Percentiles rank a stretch among this genome's conserved stretches.
phyloP scores from a whole-genome alignment of 2,329 filamentous ascomycete genomes.

The Fusarium scirpi region DNA sequence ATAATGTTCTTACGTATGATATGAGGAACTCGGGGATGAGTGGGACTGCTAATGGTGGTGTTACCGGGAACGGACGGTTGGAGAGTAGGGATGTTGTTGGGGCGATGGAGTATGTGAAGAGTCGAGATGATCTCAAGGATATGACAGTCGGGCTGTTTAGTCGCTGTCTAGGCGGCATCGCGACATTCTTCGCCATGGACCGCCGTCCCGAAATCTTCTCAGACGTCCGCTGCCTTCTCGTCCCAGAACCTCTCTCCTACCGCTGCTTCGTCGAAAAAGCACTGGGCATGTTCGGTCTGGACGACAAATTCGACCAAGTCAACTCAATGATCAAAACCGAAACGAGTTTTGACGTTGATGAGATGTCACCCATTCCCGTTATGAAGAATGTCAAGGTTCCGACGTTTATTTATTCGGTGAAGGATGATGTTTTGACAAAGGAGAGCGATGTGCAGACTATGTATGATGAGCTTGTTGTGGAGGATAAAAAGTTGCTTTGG shows the following conservation, averaged over 20 bases:
- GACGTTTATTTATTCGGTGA: constrained; percentile 7
- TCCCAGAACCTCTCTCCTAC: constrained; percentile 2
- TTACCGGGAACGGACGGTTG: background rate
- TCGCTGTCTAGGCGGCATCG: background rate
- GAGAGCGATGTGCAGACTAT: constrained; percentile 4
- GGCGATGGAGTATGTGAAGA: background rate
- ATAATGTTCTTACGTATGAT: constrained; percentile 3
- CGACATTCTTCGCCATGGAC: constrained; percentile 2
- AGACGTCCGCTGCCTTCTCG: background rate
- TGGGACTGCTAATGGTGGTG: constrained; percentile 1
- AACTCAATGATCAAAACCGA: background rate
- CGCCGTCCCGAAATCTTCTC: constrained; percentile 7
- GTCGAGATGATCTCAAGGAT: background rate
- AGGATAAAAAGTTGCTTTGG: constrained; percentile 2
- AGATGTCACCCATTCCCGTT: background rate
- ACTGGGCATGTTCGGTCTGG: background rate
- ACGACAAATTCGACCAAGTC: constrained; percentile 1
- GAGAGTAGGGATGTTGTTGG: constrained; percentile 5
- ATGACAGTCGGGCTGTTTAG: constrained; percentile 1
- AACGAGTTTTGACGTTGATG: background rate
- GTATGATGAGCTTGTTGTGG: background rate
- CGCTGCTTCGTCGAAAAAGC: background rate
- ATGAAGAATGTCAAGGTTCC: background rate
- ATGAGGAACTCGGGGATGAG: constrained; percentile 4
- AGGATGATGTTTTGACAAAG: background rate